Evolutionary conservation across 345 rosid genomes (phyloP).

Genomic region (Ricinus communis): DNA sequence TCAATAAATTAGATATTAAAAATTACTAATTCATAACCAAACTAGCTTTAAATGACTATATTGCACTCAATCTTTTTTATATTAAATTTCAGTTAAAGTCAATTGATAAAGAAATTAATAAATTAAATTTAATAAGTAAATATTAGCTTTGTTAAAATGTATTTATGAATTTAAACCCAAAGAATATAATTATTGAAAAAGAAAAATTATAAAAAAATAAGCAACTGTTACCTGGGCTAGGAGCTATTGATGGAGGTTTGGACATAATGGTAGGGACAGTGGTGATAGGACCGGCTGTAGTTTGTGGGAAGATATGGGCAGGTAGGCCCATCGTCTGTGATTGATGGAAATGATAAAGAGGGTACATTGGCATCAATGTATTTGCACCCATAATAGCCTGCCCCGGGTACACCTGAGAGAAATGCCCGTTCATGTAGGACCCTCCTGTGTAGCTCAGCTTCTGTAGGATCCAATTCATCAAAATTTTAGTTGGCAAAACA

Average conservation of each 20-base stretch:
- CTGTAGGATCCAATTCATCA: constrained; percentile 30
- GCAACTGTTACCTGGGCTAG: constrained; percentile 50
- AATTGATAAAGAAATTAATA: too few species aligned
- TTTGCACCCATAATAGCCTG: constrained; percentile 64
- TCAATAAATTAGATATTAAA: too few species aligned
- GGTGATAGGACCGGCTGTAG: constrained; percentile 43
- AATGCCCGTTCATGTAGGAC: constrained; percentile 68
- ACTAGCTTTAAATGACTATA: too few species aligned
- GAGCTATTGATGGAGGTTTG: constrained; percentile 50
- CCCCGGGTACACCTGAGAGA: constrained; percentile 65
- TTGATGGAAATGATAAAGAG: constrained; percentile 65
- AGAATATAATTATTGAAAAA: too few species aligned
- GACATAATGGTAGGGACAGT: constrained; percentile 48
- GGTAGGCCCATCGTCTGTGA: constrained; percentile 79
- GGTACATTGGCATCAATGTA: constrained; percentile 83
- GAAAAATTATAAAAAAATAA: neutral
- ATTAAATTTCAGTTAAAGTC: too few species aligned
- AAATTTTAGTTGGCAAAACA: too few species aligned
- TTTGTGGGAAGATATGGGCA: constrained; percentile 50
- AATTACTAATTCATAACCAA: too few species aligned
- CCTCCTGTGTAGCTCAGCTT: constrained; percentile 72
- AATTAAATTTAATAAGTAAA: too few species aligned
- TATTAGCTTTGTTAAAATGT: too few species aligned
- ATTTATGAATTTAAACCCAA: too few species aligned
- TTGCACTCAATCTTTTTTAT: too few species aligned